Conservation (phyloP, 1,139 yeast species). For the Geotrichum phurueaensis region DNA sequence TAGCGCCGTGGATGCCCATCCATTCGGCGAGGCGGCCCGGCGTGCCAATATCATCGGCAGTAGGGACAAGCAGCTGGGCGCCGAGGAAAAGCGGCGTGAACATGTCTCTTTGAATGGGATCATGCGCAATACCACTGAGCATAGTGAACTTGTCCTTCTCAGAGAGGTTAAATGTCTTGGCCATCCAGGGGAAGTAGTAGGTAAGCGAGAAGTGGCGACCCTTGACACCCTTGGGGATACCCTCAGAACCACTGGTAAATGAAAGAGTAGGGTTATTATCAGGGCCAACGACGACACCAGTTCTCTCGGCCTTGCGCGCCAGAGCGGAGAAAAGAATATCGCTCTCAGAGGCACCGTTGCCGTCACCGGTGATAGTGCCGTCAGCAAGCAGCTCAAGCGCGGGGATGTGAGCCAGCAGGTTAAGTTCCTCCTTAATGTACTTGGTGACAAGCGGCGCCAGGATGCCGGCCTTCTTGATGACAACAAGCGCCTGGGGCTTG, state of each 20-base stretch:
- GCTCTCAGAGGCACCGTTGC: slow-evolving; percentile 26
- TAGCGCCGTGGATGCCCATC: slow-evolving; percentile 88
- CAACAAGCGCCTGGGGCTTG: slow-evolving; percentile 83
- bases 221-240: slow-evolving; percentile 95
- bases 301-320: slow-evolving; percentile 47
- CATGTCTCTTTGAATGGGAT: slow-evolving; percentile 98
- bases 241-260: slow-evolving; percentile 98
- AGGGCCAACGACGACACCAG: slow-evolving; percentile 95
- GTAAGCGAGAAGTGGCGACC: slow-evolving; percentile 97
- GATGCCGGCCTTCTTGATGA: slow-evolving; percentile 81
- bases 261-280: slow-evolving; percentile 95
- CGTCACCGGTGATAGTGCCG: slow-evolving; percentile 66
- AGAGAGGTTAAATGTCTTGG: slow-evolving; percentile 69
- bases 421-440: slow-evolving; percentile 65
- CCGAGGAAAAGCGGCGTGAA: slow-evolving; percentile 96
- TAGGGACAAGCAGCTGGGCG: slow-evolving; percentile 86
- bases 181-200: slow-evolving; percentile 98
- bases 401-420: slow-evolving; percentile 67
- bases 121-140: slow-evolving; percentile 98
- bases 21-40: slow-evolving; percentile 96
- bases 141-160: slow-evolving; percentile 86
- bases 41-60: slow-evolving; percentile 95
- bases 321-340: slow-evolving; percentile 52
- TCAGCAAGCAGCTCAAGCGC: slow-evolving; percentile 70
- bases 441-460: slow-evolving; percentile 71